These are phyloP conservation scores for Thermoascus crustaceus DNA, from an alignment of 2,329 filamentous ascomycete species.

Conservation along the genomic window DNA sequence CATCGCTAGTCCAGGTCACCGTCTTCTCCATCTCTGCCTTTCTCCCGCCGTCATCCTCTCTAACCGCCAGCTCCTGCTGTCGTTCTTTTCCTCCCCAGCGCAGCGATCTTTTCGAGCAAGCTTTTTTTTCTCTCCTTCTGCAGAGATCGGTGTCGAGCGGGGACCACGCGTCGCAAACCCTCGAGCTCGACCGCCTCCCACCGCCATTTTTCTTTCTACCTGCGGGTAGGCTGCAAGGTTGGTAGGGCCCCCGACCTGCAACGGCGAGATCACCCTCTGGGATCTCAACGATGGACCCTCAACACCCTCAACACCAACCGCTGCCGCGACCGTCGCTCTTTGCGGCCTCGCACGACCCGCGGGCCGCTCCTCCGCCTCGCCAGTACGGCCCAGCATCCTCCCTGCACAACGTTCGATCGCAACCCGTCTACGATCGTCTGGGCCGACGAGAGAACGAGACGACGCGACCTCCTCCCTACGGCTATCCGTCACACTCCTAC, in stretches of 20 bases:
- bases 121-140: slow-evolving; percentile 3
- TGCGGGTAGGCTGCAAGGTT: slow-evolving; percentile 1
- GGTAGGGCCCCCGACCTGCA: not conserved
- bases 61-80: slow-evolving; percentile 10
- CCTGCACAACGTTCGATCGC: slow-evolving; percentile 14
- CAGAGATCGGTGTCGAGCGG: not conserved
- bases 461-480: slow-evolving; percentile 3
- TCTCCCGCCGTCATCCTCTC: not conserved
- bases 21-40: slow-evolving; percentile 5
- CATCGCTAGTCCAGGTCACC: slow-evolving; percentile 6
- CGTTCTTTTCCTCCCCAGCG: slow-evolving; percentile 9
- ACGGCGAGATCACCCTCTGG: not conserved
- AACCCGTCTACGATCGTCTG: slow-evolving; percentile 14
- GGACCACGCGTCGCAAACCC: not conserved
- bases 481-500: slow-evolving; percentile 8
- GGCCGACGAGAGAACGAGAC: slow-evolving; percentile 12
- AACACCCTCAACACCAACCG: slow-evolving; percentile 18
- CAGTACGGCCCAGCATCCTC: slow-evolving; percentile 13
- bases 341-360: slow-evolving; percentile 22
- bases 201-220: slow-evolving; percentile 1
- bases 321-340: slow-evolving; percentile 26
- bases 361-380: slow-evolving; percentile 17
- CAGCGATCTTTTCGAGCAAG: slow-evolving; percentile 14
- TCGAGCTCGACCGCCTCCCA: not conserved
- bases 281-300: slow-evolving; percentile 18